Percentiles rank a stretch among this genome's conserved stretches.
These are phyloP conservation scores for Casuarina glauca DNA, from an alignment of 306 rosid species.

Conservation along the genomic window DNA sequence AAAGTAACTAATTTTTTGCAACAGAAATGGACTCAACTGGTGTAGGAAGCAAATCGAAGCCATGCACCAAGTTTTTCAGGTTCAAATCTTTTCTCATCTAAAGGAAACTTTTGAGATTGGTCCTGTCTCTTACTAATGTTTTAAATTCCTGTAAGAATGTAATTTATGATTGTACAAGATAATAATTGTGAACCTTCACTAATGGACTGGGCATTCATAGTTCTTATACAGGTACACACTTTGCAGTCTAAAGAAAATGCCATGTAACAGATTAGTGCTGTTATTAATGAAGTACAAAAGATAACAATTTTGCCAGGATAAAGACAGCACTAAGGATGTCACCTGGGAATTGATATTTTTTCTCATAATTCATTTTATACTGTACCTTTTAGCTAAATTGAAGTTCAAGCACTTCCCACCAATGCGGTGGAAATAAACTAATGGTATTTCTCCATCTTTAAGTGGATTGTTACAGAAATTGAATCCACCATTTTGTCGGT, in stretches of 20 bases:
- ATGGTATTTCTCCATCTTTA: slow-evolving; percentile 19
- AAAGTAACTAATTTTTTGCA: slow-evolving; percentile 78
- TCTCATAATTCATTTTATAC: slow-evolving; percentile 3
- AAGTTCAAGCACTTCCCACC: neutral
- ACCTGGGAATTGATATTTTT: slow-evolving; percentile 25
- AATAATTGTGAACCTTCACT: slow-evolving; percentile 37
- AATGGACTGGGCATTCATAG: slow-evolving; percentile 48
- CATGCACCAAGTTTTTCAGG: slow-evolving; percentile 99
- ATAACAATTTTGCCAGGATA: slow-evolving; percentile 28
- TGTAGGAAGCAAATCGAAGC: slow-evolving; percentile 99
- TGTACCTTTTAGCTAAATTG: slow-evolving; percentile 25
- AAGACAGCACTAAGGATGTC: slow-evolving; percentile 20
- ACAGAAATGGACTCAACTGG: slow-evolving; percentile 94
- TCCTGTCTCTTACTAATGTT: slow-evolving; percentile 29
- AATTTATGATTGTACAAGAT: slow-evolving; percentile 32
- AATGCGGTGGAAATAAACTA: slow-evolving; percentile 11
- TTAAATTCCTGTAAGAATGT: slow-evolving; percentile 34
- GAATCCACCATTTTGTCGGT: slow-evolving; percentile 32
- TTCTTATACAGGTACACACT: slow-evolving; percentile 58
- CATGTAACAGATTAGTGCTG: slow-evolving; percentile 31
- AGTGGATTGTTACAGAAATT: slow-evolving; percentile 21
- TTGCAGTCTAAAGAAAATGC: slow-evolving; percentile 39
- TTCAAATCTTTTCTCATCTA: slow-evolving; percentile 79
- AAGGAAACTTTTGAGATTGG: slow-evolving; percentile 43
- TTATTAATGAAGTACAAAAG: slow-evolving; percentile 32